Conservation (phyloP, 1,284 basidiomycete species). For the Trametes pubescens region DNA sequence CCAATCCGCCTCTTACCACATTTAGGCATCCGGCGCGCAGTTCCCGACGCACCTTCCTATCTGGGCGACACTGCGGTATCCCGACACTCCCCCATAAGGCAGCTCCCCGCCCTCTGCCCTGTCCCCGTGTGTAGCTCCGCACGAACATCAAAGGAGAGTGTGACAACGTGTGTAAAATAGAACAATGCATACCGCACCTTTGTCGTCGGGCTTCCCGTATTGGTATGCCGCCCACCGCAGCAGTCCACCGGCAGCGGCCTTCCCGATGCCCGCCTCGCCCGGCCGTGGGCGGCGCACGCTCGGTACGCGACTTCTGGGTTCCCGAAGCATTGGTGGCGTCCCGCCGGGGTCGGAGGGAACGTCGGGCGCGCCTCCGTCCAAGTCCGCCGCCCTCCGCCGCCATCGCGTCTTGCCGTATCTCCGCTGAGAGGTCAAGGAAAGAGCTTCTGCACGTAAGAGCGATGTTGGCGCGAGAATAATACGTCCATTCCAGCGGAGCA, state of each 20-base stretch:
- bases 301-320: background rate
- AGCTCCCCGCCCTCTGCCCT: slow-evolving; percentile 27
- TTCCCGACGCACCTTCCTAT: slow-evolving; percentile 13
- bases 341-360: slow-evolving; percentile 3
- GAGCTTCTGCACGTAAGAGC: too few relatives aligned
- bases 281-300: slow-evolving; percentile 1
- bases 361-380: background rate
- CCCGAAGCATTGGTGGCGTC: slow-evolving; percentile 14
- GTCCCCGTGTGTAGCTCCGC: slow-evolving; percentile 25
- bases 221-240: slow-evolving; percentile 16
- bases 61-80: slow-evolving; percentile 16
- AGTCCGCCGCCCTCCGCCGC: background rate
- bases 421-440: too few relatives aligned
- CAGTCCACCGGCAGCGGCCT: slow-evolving; percentile 12
- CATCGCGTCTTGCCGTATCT: background rate
- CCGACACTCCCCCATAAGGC: slow-evolving; percentile 19
- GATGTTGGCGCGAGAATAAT: too few relatives aligned
- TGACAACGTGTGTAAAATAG: background rate
- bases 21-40: slow-evolving; percentile 8
- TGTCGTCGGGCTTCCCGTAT: slow-evolving; percentile 21
- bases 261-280: slow-evolving; percentile 16
- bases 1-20: slow-evolving; percentile 19
- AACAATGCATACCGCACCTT: slow-evolving; percentile 8
- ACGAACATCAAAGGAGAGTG: slow-evolving; percentile 15
- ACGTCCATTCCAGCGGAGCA: too few relatives aligned